Evolutionary conservation across 106 monocot species (phyloP).

Genomic region (Apostasia ramifera): DNA sequence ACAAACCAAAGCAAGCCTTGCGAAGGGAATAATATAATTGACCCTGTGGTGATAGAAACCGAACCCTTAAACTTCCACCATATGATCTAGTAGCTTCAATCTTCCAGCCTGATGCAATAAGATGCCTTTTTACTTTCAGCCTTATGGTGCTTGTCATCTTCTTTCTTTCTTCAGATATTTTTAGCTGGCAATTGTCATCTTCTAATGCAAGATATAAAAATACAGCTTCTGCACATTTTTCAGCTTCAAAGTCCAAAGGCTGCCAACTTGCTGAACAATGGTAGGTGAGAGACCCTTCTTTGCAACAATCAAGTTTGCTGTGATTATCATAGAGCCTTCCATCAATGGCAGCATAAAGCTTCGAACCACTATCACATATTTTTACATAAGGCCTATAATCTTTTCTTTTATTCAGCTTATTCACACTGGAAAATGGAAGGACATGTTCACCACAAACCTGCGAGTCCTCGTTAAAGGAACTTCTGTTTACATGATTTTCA

Average conservation of each 20-base stretch:
- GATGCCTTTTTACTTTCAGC: conserved; percentile 32
- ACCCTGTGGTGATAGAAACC: conserved; percentile 28
- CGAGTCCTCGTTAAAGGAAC: neutral
- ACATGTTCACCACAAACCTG: conserved; percentile 1
- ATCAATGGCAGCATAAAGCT: neutral
- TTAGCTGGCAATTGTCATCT: neutral
- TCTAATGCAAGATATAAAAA: conserved; percentile 11
- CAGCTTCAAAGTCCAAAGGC: conserved; percentile 23
- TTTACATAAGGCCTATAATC: neutral
- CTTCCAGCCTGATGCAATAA: conserved; percentile 47
- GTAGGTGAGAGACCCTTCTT: neutral
- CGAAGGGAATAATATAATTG: conserved; percentile 22
- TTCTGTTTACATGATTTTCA: neutral
- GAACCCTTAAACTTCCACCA: conserved; percentile 2
- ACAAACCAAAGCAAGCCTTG: conserved; percentile 13
- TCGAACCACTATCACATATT: neutral
- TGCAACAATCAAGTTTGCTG: neutral
- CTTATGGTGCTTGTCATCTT: neutral
- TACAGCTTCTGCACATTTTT: conserved; percentile 35
- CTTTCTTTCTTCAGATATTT: neutral
- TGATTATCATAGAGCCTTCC: neutral
- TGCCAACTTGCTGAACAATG: conserved; percentile 17
- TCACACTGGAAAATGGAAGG: conserved; percentile 2
- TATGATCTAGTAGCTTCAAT: conserved; percentile 11
- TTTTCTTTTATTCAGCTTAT: neutral